Evolutionary conservation across 768 basidiomycete species (phyloP), one percentile per base, ranked within the genome.

Genomic region (Antrodiella citrinella): DNA sequence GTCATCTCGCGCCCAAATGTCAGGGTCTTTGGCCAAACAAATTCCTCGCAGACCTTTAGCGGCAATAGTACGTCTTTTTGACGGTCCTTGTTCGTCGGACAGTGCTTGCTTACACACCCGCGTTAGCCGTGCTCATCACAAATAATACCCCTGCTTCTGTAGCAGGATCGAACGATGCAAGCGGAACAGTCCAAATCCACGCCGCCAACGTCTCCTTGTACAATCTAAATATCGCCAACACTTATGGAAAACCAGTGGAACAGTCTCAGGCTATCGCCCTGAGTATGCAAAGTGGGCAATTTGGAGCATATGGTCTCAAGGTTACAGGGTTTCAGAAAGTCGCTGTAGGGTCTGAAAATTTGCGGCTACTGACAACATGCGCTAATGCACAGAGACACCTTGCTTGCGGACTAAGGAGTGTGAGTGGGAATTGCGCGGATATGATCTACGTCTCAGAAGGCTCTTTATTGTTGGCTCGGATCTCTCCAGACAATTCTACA

Each of bases 201-300:
- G 56, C 54, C 18, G 46, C 53, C 25, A 54, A 54, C 46, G 60
- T 62, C 20, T 53, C 58, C 5, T 39, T 62, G 45, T 62, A 59
- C 49, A 59, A 59, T 44, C 22, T 62, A 21, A 57, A 62, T 48
- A 59, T 62, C 47, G 54, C 55, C 18, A 59, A 62, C 47, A 61
- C 60, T 13, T 61, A 55, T 44, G 59, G 57, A 1, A 51, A 58
- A 46, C 54, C 24, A 3, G 51, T 53, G 23, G 40, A 46, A 11
- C 24, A 58, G 54, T 54, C 56, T 10, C 59, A 58, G 41, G 59
- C 57, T 13, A 58, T 60, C 18, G 59, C 59, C 3, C 54, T 58
- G 13, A 57, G 57, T 48, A 54, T 58, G 44, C 51, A 58, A 47
- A 57, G 41, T 4, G 52, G 45, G 20, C 49, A 55, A 24, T 58